A percentile compares a stretch with the other conserved stretches of the same genome.
Evolutionary conservation across 2,329 filamentous ascomycete species (phyloP).

Genomic region (Ophiosphaerella korrae): DNA sequence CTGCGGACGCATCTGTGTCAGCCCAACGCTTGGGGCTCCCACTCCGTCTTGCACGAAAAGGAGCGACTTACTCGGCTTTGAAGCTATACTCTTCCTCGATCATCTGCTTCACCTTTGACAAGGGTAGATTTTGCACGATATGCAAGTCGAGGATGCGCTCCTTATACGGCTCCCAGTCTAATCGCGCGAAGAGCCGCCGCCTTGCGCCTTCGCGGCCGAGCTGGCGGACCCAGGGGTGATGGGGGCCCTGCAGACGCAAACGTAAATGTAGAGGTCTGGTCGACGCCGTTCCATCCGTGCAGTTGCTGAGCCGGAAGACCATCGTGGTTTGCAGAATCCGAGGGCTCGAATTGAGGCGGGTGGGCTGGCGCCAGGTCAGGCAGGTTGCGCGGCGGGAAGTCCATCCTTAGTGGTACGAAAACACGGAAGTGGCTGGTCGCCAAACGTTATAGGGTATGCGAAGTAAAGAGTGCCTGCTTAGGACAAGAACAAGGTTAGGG

Average conservation of each 20-base stretch:
- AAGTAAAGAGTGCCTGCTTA: no score
- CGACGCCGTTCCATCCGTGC: not conserved
- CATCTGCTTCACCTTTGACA: constrained; percentile 11
- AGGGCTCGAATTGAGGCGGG: no score
- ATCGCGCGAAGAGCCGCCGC: constrained; percentile 21
- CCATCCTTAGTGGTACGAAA: no score
- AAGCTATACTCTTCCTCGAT: constrained; percentile 18
- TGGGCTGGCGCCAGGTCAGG: no score
- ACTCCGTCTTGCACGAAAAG: not conserved
- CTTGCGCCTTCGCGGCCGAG: constrained; percentile 21
- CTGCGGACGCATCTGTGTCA: constrained; percentile 2
- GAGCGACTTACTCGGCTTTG: constrained; percentile 18
- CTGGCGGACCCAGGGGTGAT: constrained; percentile 16
- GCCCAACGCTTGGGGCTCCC: not conserved
- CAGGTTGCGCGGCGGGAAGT: no score
- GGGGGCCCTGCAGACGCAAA: no score
- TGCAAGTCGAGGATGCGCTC: constrained; percentile 13
- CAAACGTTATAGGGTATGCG: no score
- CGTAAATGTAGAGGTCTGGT: not conserved
- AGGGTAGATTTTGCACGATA: constrained; percentile 6
- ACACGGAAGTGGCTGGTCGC: no score
- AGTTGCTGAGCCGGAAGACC: not conserved
- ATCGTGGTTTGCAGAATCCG: no score
- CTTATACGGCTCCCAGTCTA: constrained; percentile 29
- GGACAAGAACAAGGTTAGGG: no score